These are phyloP conservation scores for Globisporangium echinulatum DNA, from an alignment of 352 stramenopile genomes.

Conservation along the genomic window DNA sequence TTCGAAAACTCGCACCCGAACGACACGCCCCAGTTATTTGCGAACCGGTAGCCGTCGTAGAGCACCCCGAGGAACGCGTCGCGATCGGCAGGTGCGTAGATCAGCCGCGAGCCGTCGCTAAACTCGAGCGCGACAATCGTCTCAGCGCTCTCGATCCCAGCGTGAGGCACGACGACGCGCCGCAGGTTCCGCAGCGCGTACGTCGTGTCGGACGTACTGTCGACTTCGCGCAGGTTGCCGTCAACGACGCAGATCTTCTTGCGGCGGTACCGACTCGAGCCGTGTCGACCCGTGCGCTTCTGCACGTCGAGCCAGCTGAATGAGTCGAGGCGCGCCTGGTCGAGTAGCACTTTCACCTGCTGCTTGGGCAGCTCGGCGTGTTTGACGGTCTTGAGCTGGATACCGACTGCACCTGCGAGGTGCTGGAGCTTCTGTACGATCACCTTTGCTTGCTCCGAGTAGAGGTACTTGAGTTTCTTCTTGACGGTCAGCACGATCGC, in stretches of 20 bases:
- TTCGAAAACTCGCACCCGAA: constrained; percentile 58
- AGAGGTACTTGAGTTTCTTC: constrained; percentile 68
- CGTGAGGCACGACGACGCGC: constrained; percentile 36
- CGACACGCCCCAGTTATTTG: constrained; percentile 57
- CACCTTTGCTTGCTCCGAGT: constrained; percentile 48
- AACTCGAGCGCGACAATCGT: constrained; percentile 65
- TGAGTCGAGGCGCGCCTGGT: constrained; percentile 33
- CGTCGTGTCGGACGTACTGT: constrained; percentile 37
- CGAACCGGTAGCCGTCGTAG: constrained; percentile 63
- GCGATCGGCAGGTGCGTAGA: constrained; percentile 51
- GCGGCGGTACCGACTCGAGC: constrained; percentile 47
- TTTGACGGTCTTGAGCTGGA: constrained; percentile 29
- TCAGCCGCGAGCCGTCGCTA: constrained; percentile 43
- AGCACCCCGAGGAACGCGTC: constrained; percentile 57
- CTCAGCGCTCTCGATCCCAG: constrained; percentile 22
- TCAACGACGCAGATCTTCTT: constrained; percentile 64
- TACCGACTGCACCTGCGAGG: constrained; percentile 61
- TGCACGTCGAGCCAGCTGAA: constrained; percentile 48
- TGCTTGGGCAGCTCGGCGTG: constrained; percentile 53
- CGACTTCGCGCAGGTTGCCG: constrained; percentile 40
- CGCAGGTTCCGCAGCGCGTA: constrained; percentile 53
- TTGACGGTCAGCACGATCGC: constrained; percentile 53
- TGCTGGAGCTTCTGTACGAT: constrained; percentile 62
- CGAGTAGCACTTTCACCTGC: constrained; percentile 21
- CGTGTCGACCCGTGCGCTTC: constrained; percentile 46